Conservation (phyloP, 2,329 filamentous ascomycete genomes). For the Penicillium janthinellum region DNA sequence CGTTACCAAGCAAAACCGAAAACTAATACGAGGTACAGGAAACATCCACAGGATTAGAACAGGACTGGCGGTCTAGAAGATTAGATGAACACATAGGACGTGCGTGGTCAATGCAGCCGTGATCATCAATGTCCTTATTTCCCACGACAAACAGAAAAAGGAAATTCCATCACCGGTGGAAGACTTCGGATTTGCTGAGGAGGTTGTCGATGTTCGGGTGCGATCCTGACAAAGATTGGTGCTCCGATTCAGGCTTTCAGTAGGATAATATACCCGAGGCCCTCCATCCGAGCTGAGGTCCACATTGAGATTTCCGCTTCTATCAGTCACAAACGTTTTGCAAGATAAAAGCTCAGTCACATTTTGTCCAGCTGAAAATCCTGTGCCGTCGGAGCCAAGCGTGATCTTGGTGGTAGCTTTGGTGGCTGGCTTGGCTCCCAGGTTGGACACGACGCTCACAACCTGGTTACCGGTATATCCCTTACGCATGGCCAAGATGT, state of each 20-base stretch:
- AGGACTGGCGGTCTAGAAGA: not conserved
- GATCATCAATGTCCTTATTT: not conserved
- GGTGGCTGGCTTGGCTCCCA: slow-evolving; percentile 4
- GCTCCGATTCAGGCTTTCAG: slow-evolving; percentile 13
- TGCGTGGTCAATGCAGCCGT: not conserved
- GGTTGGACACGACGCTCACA: slow-evolving; percentile 13
- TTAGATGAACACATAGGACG: not conserved
- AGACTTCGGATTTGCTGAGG: slow-evolving; percentile 2
- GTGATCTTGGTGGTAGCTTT: slow-evolving; percentile 11
- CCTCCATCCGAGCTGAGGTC: slow-evolving; percentile 18
- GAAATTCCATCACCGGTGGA: not conserved
- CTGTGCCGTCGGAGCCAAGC: slow-evolving; percentile 7
- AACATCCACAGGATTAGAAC: not conserved
- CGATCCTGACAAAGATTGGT: slow-evolving; percentile 6
- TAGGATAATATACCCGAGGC: slow-evolving; percentile 15
- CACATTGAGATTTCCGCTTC: slow-evolving; percentile 11
- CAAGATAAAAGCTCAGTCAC: slow-evolving; percentile 13
- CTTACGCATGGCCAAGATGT: slow-evolving; percentile 14
- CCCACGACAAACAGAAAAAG: not conserved
- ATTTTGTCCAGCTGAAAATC: slow-evolving; percentile 6
- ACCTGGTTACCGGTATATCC: slow-evolving; percentile 12
- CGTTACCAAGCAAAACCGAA: not conserved
- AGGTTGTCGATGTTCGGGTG: slow-evolving; percentile 4
- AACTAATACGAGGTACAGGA: not conserved
- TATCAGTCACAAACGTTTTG: slow-evolving; percentile 13